A percentile compares a stretch with the other conserved stretches of the same genome.
Evolutionary conservation across 495 filamentous ascomycete species (phyloP).

Genomic region (Penicillium simplicissimum): DNA sequence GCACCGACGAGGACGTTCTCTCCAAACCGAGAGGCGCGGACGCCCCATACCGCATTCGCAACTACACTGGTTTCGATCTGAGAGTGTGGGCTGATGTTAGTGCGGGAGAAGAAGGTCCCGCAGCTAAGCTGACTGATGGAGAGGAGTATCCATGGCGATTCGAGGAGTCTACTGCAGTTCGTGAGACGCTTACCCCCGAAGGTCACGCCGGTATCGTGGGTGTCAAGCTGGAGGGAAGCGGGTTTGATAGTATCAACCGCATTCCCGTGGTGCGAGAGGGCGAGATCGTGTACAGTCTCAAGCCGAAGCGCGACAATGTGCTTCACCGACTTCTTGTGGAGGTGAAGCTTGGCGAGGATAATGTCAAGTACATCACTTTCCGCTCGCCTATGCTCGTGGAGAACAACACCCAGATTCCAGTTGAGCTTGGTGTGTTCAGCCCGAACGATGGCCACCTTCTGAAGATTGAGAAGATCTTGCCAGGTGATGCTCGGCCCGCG

Average conservation of each 20-base stretch:
- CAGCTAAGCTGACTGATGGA: constrained; percentile 83
- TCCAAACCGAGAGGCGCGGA: constrained; percentile 91
- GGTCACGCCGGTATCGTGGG: constrained; percentile 73
- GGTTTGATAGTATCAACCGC: constrained; percentile 84
- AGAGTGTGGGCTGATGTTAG: constrained; percentile 76
- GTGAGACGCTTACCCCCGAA: constrained; percentile 86
- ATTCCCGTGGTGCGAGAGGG: constrained; percentile 94
- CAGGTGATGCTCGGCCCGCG: constrained; percentile 86
- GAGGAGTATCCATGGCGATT: constrained; percentile 95
- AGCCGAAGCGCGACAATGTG: constrained; percentile 77
- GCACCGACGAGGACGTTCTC: constrained; percentile 86
- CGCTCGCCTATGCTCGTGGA: constrained; percentile 94
- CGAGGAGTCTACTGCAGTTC: constrained; percentile 90
- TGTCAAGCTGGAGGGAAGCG: constrained; percentile 85
- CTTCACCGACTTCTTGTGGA: constrained; percentile 91
- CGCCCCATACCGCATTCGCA: constrained; percentile 89
- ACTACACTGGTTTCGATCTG: constrained; percentile 91
- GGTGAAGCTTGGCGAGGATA: constrained; percentile 84
- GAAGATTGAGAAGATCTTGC: constrained; percentile 96
- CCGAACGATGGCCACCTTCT: constrained; percentile 84
- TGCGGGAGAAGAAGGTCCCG: constrained; percentile 59
- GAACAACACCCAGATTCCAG: constrained; percentile 94
- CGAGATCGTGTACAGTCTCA: constrained; percentile 81
- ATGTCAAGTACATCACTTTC: constrained; percentile 97
- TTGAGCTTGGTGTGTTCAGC: constrained; percentile 93